Evolutionary conservation across 441 rosid species (phyloP).

Genomic region (Heliophila coronopifolia): DNA sequence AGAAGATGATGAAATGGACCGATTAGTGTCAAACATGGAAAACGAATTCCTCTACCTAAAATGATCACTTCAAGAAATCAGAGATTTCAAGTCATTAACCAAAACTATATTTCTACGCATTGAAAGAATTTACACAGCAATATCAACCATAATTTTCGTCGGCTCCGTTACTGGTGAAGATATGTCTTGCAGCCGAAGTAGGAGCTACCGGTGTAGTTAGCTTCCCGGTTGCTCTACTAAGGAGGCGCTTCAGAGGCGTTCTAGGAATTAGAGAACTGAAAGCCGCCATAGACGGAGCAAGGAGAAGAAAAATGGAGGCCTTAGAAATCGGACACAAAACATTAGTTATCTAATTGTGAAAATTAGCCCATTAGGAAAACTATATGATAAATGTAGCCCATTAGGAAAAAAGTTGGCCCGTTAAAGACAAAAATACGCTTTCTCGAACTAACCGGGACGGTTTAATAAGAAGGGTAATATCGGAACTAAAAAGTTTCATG

Average conservation of each 20-base stretch:
- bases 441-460: conserved; percentile 19
- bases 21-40: not conserved
- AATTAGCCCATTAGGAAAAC: no score
- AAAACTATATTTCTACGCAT: not conserved
- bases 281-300: conserved; percentile 24
- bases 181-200: not conserved
- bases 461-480: conserved; percentile 20
- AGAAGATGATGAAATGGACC: conserved; percentile 19
- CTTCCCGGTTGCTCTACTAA: not conserved
- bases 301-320: conserved; percentile 12
- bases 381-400: not conserved
- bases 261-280: conserved; percentile 20
- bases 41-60: not conserved
- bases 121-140: not conserved
- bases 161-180: conserved; percentile 11
- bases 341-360: no score
- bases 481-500: conserved; percentile 22
- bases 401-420: not conserved
- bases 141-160: conserved; percentile 10
- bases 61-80: not conserved
- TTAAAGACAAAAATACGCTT: not conserved
- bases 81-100: not conserved
- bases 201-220: not conserved
- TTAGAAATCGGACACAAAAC: no score
- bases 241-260: conserved; percentile 18